Conservation (phyloP, 1,284 basidiomycete species). For the Boletus calvinii region DNA sequence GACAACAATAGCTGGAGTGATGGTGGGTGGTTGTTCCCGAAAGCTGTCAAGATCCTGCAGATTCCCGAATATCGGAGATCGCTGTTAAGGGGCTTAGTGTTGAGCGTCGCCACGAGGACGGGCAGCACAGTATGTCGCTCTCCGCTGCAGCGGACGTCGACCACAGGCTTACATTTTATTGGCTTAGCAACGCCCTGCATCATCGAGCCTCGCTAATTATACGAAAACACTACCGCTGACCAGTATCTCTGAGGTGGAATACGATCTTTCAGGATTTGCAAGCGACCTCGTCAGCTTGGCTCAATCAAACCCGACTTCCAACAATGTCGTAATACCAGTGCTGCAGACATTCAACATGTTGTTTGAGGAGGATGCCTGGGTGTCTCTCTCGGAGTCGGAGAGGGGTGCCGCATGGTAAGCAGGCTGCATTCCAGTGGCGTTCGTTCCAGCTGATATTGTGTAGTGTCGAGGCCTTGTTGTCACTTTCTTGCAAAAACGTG, state of each 20-base stretch:
- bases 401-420: slow-evolving; percentile 52
- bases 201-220: slow-evolving; percentile 60
- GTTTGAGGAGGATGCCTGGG: slow-evolving; percentile 62
- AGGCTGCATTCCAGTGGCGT: slow-evolving; percentile 21
- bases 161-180: slow-evolving; percentile 11
- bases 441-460: slow-evolving; percentile 25
- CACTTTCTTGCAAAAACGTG: slow-evolving; percentile 58
- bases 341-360: slow-evolving; percentile 74
- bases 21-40: slow-evolving; percentile 68
- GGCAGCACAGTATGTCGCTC: slow-evolving; percentile 68
- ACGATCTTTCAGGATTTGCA: slow-evolving; percentile 49
- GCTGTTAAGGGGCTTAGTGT: slow-evolving; percentile 72
- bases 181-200: slow-evolving; percentile 65
- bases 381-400: slow-evolving; percentile 42
- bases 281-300: slow-evolving; percentile 56
- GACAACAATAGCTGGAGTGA: slow-evolving; percentile 61
- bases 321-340: slow-evolving; percentile 74
- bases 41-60: slow-evolving; percentile 66
- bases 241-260: slow-evolving; percentile 30
- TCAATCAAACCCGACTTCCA: slow-evolving; percentile 55
- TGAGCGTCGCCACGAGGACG: slow-evolving; percentile 78
- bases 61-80: slow-evolving; percentile 57
- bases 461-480: slow-evolving; percentile 46
- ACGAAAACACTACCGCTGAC: slow-evolving; percentile 49
- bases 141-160: slow-evolving; percentile 10